These are phyloP conservation scores for Pseudocercospora vitis DNA, from an alignment of 2,329 filamentous ascomycete species.

Conservation along the genomic window DNA sequence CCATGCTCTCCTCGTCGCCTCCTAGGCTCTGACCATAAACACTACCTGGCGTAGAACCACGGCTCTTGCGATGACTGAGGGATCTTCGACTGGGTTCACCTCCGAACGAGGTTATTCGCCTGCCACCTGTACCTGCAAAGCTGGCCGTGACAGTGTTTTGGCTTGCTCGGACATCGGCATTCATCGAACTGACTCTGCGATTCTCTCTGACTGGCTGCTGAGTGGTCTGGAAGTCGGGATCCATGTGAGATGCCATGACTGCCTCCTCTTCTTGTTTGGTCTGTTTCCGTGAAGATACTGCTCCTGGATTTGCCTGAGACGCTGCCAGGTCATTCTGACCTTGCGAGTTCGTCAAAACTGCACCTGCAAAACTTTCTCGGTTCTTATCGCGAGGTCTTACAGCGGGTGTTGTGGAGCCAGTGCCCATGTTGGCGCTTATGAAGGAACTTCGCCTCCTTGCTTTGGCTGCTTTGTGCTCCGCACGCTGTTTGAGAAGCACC, in stretches of 20 bases:
- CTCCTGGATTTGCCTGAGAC: slow-evolving; percentile 24
- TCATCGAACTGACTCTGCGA: slow-evolving; percentile 88
- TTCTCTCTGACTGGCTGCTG: slow-evolving; percentile 57
- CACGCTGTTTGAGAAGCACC: slow-evolving; percentile 43
- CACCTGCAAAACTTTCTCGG: slow-evolving; percentile 73
- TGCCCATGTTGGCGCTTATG: slow-evolving; percentile 57
- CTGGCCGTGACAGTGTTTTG: slow-evolving; percentile 43
- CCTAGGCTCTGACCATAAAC: slow-evolving; percentile 37
- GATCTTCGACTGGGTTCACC: slow-evolving; percentile 65
- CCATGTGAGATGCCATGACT: slow-evolving; percentile 51
- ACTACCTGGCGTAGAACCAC: slow-evolving; percentile 58
- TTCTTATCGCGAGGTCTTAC: slow-evolving; percentile 60
- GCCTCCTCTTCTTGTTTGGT: slow-evolving; percentile 44
- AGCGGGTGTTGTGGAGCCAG: slow-evolving; percentile 74
- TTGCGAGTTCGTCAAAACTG: slow-evolving; percentile 38
- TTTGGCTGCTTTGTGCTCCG: slow-evolving; percentile 43
- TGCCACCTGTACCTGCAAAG: slow-evolving; percentile 56
- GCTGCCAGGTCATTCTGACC: slow-evolving; percentile 25
- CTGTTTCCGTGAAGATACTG: slow-evolving; percentile 29
- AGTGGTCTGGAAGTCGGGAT: slow-evolving; percentile 49
- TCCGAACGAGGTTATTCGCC: slow-evolving; percentile 70
- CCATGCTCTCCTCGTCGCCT: slow-evolving; percentile 37
- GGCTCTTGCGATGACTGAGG: slow-evolving; percentile 50
- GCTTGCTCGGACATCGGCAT: slow-evolving; percentile 53
- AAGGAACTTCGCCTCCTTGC: slow-evolving; percentile 66